These are phyloP conservation scores for Kernera saxatilis DNA, from an alignment of 345 rosid species.

Conservation along the genomic window DNA sequence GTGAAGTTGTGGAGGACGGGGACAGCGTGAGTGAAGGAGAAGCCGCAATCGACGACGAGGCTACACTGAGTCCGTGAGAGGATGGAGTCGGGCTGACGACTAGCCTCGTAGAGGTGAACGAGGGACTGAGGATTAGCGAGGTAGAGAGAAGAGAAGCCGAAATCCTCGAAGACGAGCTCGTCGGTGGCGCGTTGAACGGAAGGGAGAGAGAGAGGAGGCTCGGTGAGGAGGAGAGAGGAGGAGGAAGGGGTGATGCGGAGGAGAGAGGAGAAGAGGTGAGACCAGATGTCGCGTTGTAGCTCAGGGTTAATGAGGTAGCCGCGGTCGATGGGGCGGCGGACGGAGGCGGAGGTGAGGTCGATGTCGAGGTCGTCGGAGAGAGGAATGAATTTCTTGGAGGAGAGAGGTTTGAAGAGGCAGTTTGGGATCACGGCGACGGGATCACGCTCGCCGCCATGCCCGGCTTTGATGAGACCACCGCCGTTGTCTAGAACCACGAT, in stretches of 20 bases:
- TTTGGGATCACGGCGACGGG: constrained; percentile 66
- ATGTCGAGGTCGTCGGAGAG: constrained; percentile 30
- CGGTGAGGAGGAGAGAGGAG: constrained; percentile 75
- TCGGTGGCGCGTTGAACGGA: constrained; percentile 73
- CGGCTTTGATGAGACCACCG: constrained; percentile 74
- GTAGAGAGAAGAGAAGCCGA: constrained; percentile 63
- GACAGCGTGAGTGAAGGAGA: constrained; percentile 79
- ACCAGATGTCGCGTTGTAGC: constrained; percentile 87
- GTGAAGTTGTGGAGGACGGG: constrained; percentile 79
- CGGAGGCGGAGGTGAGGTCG: constrained; percentile 86
- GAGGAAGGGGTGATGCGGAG: constrained; percentile 53
- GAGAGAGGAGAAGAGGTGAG: constrained; percentile 59
- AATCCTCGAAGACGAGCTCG: constrained; percentile 90
- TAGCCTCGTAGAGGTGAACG: constrained; percentile 83
- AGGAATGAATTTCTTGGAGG: constrained; percentile 61
- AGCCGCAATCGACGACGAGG: constrained; percentile 85
- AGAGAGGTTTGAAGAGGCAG: constrained; percentile 76
- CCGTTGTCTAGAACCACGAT: constrained; percentile 93
- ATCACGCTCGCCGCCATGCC: constrained; percentile 78
- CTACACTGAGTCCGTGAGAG: constrained; percentile 67
- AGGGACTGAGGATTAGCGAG: constrained; percentile 66
- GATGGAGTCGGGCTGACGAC: constrained; percentile 49
- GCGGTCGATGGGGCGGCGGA: constrained; percentile 94
- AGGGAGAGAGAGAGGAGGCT: constrained; percentile 66
- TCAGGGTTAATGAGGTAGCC: constrained; percentile 88